Evolutionary conservation across 257 asterid species (phyloP), one percentile per base, ranked within the genome.

Genomic region (Ilex asprella): DNA sequence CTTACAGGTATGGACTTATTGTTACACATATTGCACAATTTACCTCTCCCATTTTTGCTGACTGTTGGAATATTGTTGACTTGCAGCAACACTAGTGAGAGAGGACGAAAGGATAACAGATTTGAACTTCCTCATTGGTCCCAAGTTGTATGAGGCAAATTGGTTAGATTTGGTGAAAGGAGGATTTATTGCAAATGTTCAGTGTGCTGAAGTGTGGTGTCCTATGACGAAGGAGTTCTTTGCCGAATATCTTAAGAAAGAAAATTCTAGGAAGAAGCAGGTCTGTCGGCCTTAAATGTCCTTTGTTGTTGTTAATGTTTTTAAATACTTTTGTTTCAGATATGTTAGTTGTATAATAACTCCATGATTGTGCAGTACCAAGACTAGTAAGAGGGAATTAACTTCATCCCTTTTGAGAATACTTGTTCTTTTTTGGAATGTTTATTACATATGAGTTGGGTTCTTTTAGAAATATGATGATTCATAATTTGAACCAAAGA

Each of bases 161-260:
- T 89, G 99, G 99, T 74, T 93, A 85, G 99, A 93, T 80, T 79
- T 93, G 60, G 99, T 93, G 71, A 93, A 87, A 85, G 99, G 99
- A 55, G 97, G 96, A 66, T 93, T 79, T 74, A 89, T 89, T 68
- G 99, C 99, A 70, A 93, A 93, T 75, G 99, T 93, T 55, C 99
- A 93, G 74, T 93, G 99, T 74, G 99, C 99, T 31, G 99, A 93
- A 74, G 99, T 93, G 66, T 93, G 99, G 99, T 93, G 99, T 77
- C 97, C 99, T 12, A 93, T 93, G 99, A 89, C 97, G 30, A 87
- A 93, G 78, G 95, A 93, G 76, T 89, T 93, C 78, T 93, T 89
- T 63, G 89, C 99, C n/a, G 97, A 93, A 75, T 93, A 93, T 80
- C 73, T 93, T 76, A 93, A 89, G 81, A 89, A 85, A 65, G 95